Percentiles rank a stretch among this genome's conserved stretches.
These are phyloP conservation scores for Lathyrus oleraceus DNA, from an alignment of 306 rosid species.

Conservation along the genomic window DNA sequence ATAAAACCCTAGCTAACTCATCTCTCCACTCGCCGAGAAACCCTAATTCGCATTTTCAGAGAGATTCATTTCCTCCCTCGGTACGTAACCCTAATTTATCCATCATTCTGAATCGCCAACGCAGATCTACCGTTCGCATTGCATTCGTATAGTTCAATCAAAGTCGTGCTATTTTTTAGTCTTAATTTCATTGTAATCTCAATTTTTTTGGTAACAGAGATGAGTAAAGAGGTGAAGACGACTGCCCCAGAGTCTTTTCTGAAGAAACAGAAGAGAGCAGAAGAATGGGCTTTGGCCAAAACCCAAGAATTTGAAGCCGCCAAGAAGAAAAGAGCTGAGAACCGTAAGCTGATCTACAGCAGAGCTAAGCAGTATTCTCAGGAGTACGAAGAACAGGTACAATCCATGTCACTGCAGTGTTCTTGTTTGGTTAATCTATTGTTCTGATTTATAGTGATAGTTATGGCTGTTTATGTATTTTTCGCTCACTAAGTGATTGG, in stretches of 20 bases:
- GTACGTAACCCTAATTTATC: slow-evolving; percentile 10
- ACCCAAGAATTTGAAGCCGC: slow-evolving; percentile 53
- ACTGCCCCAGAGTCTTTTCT: slow-evolving; percentile 71
- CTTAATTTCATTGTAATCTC: neutral
- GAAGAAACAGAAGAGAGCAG: slow-evolving; percentile 81
- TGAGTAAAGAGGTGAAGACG: slow-evolving; percentile 67
- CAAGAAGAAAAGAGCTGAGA: slow-evolving; percentile 66
- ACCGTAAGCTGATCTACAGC: slow-evolving; percentile 61
- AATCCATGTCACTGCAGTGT: neutral
- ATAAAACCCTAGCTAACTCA: too few relatives aligned
- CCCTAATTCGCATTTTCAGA: neutral
- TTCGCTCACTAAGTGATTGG: too few relatives aligned
- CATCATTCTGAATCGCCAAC: neutral
- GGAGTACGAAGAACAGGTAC: slow-evolving; percentile 69
- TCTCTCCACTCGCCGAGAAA: too few relatives aligned
- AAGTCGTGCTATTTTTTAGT: too few relatives aligned
- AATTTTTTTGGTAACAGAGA: slow-evolving; percentile 27
- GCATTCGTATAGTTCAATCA: too few relatives aligned
- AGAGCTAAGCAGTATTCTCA: slow-evolving; percentile 67
- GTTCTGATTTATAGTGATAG: neutral
- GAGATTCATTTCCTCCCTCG: neutral
- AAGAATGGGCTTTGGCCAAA: slow-evolving; percentile 76
- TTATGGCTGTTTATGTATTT: neutral
- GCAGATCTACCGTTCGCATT: too few relatives aligned
- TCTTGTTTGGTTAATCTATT: neutral